Percentiles rank a stretch among this genome's conserved stretches.
Conservation (phyloP, 768 basidiomycete genomes). For the Crassisporium funariophilum region DNA sequence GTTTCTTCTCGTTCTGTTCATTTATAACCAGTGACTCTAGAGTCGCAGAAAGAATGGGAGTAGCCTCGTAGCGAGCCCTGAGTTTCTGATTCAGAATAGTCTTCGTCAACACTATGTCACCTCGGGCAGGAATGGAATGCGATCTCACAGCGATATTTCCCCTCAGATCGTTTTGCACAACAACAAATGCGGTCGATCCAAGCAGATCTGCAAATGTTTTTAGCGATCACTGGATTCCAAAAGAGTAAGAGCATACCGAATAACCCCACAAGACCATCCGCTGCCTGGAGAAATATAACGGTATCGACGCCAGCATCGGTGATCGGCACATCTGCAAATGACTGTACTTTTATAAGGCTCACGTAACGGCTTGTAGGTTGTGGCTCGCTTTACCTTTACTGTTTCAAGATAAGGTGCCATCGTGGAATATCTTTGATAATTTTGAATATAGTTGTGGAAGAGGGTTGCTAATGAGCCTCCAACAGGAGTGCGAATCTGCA, state of each 20-base stretch:
- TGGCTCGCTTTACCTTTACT: slow-evolving; percentile 52
- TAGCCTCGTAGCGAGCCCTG: slow-evolving; percentile 71
- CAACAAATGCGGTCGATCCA: slow-evolving; percentile 78
- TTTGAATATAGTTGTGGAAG: slow-evolving; percentile 5
- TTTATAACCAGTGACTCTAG: slow-evolving; percentile 82
- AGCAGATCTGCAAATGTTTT: slow-evolving; percentile 63
- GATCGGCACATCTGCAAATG: slow-evolving; percentile 89
- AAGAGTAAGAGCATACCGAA: slow-evolving; percentile 67
- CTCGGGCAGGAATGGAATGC: slow-evolving; percentile 4
- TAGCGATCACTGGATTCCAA: neutral
- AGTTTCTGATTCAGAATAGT: slow-evolving; percentile 73
- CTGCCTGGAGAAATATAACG: slow-evolving; percentile 81
- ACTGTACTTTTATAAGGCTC: slow-evolving; percentile 48
- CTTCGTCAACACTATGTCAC: neutral
- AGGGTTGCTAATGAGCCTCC: slow-evolving; percentile 9
- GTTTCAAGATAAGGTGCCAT: slow-evolving; percentile 82
- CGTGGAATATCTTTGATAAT: slow-evolving; percentile 11
- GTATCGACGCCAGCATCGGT: slow-evolving; percentile 91
- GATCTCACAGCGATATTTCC: slow-evolving; percentile 85
- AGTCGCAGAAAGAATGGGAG: slow-evolving; percentile 66
- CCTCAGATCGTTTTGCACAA: slow-evolving; percentile 84
- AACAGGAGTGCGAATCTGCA: too few relatives aligned
- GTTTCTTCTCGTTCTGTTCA: slow-evolving; percentile 87
- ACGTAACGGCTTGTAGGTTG: neutral
- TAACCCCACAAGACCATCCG: slow-evolving; percentile 83